These are phyloP conservation scores for Fusarium sp. DNA, from an alignment of 2,329 filamentous ascomycete species.

Conservation along the genomic window DNA sequence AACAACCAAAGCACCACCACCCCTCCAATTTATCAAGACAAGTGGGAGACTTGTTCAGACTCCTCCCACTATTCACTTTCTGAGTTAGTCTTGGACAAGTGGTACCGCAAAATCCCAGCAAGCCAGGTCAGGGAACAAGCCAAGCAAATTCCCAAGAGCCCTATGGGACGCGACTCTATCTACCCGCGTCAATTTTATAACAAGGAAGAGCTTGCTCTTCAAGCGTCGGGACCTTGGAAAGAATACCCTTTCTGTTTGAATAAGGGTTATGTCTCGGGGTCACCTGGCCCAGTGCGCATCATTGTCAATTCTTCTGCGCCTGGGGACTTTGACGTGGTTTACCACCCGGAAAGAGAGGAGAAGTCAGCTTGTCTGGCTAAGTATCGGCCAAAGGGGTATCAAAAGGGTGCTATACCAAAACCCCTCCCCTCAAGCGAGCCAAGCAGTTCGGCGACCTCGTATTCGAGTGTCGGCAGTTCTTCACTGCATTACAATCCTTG, in stretches of 20 bases:
- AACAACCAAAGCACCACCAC: neutral
- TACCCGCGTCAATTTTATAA: conserved; percentile 18
- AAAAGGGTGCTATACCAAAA: neutral
- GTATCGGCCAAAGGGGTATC: conserved; percentile 25
- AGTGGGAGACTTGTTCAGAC: conserved; percentile 12
- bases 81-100: neutral
- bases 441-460: neutral
- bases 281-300: conserved; percentile 20
- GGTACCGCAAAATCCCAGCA: conserved; percentile 18
- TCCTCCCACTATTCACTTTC: conserved; percentile 25
- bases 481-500: neutral
- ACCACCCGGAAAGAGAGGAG: neutral
- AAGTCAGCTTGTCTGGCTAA: neutral
- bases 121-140: conserved; percentile 21
- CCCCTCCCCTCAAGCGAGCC: neutral
- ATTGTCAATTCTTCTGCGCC: neutral
- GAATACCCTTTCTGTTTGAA: conserved; percentile 28
- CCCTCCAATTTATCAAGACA: neutral
- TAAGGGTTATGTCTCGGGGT: neutral
- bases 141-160: neutral
- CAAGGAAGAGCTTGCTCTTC: conserved; percentile 4
- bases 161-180: neutral
- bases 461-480: neutral
- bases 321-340: conserved; percentile 6
- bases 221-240: conserved; percentile 6